Evolutionary conservation across 768 basidiomycete genomes (phyloP), one percentile per base, ranked within the genome.

Genomic region (Dendrothele bispora): DNA sequence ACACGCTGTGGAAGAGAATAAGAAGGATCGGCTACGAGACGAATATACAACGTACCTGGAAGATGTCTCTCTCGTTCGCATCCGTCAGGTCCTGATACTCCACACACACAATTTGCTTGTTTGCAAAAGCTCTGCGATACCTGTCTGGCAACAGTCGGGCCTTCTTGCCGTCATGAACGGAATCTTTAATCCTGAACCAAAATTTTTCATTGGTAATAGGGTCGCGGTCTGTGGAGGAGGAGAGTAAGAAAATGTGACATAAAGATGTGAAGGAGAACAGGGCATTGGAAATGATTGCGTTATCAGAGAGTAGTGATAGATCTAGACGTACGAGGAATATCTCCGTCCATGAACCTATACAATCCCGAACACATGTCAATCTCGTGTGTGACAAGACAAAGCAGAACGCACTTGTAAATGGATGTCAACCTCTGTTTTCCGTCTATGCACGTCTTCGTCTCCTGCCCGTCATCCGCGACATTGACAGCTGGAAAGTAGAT

Each of bases 351-450:
- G 30, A 48, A 48, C 18, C 46, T 48, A 20, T 12, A 8, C 10
- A 20, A 8, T 10, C 15, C 22, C 26, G 8, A 26, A n/a, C 1
- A 7, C 3, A 8, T 10, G 6, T 22, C 38, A 48, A 30, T 3
- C 5, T 39, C 12, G 37, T 8, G 25, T 10, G 15, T 25, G 27
- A 17, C 6, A 15, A 18, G 11, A 32, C 14, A 47, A 25, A 14
- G 6, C 14, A 18, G 20, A n/a, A 41, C 46, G 39, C 17, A 81
- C 78, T 69, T 68, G 52, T 71, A 69, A 18, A 80, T 73, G 2
- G 78, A 80, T 1, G 80, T 80, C 52, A 80, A 54, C 8, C 79
- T 68, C 43, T 80, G 78, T 55, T 80, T 80, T 12, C 78, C 78
- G 48, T 80, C 80, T 12, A 79, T 78, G 44, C 78, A 80, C 5